These are phyloP conservation scores for Cucumis hystrix DNA, from an alignment of 306 rosid genomes.

Conservation along the genomic window DNA sequence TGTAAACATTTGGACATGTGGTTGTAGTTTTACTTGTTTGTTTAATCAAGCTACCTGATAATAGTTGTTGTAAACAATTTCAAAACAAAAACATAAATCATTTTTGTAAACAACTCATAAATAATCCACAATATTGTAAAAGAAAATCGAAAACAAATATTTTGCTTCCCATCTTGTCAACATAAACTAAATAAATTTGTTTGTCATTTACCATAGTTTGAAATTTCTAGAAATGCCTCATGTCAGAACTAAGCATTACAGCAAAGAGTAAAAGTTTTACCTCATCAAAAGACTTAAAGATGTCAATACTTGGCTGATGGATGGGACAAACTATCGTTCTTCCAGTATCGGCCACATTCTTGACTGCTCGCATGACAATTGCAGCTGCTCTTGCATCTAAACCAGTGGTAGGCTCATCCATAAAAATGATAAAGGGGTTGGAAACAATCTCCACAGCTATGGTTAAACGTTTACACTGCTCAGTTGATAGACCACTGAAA, in stretches of 20 bases:
- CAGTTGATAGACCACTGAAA: constrained; percentile 32
- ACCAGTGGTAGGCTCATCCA: constrained; percentile 38
- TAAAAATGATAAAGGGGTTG: constrained; percentile 32
- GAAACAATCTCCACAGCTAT: constrained; percentile 39
- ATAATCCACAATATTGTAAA: neutral
- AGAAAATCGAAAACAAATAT: neutral
- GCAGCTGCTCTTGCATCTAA: constrained; percentile 41
- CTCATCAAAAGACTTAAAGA: constrained; percentile 35
- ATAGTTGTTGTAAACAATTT: neutral
- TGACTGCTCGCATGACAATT: constrained; percentile 37
- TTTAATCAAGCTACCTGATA: neutral
- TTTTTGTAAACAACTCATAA: neutral
- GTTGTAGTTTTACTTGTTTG: neutral
- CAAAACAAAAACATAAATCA: neutral
- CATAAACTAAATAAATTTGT: neutral
- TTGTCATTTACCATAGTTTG: neutral
- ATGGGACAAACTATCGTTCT: constrained; percentile 45
- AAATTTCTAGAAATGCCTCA: neutral
- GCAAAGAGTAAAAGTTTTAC: constrained; percentile 4
- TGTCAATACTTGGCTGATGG: constrained; percentile 41
- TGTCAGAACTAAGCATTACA: neutral
- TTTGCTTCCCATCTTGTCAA: neutral
- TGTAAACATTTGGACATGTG: neutral
- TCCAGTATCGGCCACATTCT: constrained; percentile 29
- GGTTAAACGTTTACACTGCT: constrained; percentile 33